Base-by-base conservation (phyloP, 257 asterid genomes). In the Ilex aquifolium region DNA sequence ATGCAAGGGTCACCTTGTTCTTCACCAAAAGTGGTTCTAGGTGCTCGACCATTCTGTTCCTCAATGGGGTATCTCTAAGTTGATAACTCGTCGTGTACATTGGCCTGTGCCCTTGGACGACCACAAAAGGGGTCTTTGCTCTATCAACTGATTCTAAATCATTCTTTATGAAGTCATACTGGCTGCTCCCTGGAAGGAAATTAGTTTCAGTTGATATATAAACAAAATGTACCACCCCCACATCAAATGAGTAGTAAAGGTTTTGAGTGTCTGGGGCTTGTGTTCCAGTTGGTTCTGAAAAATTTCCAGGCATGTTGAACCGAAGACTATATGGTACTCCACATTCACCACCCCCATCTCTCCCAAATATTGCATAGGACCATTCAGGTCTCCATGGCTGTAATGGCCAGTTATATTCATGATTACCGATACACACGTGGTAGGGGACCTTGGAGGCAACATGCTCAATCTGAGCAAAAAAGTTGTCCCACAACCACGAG, bases 331-430 rank as follows among this genome's bases (percentile, higher is more conserved):
- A 92, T 11, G 97, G 96, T 14, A 92, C 95, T 60, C 99, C 97
- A 66, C 96, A 89, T 65, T 92, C 99, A 31, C 99, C 97, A 9
- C 97, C 99, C 42, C 97, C 99, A 11, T 92, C 99, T 67, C 54
- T 85, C 42, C 84, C 82, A 55, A 85, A 92, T 36, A 83, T 69
- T 0, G 66, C 32, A 31, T 61, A 61, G 31, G 97, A 63, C 97
- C 99, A 92, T 10, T 87, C 95, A 10, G 99, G 97, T 62, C 59
- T 89, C 99, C 99, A 92, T 12, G 95, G 97, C 77, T 92, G 97
- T 30, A 65, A 67, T 0, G 85, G 97, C 96, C 97, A 92, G 60
- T 92, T 88, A 48, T 92, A 92, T 67, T 92, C 99, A 10, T 92
- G 97, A 74, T 92, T 92, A 39, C 99, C 99, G 2, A 89, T 87